phyloP scores from a whole-genome alignment of 306 rosid species.

The Rosa chinensis region DNA sequence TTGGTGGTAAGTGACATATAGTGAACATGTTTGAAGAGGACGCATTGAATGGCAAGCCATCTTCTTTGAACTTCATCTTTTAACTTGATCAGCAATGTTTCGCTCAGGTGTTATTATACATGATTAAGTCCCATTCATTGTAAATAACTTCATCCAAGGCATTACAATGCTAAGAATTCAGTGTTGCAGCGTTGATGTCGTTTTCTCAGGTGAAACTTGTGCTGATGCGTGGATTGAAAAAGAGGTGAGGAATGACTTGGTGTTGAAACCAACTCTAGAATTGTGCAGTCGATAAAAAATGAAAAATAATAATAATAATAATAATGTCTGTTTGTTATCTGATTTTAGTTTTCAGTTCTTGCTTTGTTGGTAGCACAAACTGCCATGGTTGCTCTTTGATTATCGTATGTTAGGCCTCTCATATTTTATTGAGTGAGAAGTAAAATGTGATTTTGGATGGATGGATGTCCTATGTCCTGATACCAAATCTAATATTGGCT shows the following conservation, averaged over 20 bases:
- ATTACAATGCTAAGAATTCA: constrained; percentile 14
- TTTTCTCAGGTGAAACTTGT: constrained; percentile 72
- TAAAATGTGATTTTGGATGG: neutral
- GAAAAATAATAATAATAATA: neutral
- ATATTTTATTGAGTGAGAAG: neutral
- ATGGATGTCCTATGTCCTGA: neutral
- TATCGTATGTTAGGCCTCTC: neutral
- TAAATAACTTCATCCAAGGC: constrained; percentile 19
- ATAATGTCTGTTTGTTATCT: neutral
- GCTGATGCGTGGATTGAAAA: constrained; percentile 97
- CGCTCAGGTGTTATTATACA: neutral
- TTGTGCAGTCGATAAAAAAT: neutral
- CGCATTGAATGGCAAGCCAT: neutral
- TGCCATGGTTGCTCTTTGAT: neutral
- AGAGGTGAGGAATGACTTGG: constrained; percentile 62
- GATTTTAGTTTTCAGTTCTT: neutral
- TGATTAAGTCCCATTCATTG: constrained; percentile 7
- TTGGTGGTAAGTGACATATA: neutral
- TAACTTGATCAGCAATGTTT: neutral
- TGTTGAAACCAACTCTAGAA: constrained; percentile 1
- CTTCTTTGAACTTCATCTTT: neutral
- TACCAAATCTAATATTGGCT: neutral
- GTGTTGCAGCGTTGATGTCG: constrained; percentile 73
- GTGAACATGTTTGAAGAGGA: neutral
- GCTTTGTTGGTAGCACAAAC: neutral